Evolutionary conservation across 2,329 filamentous ascomycete species (phyloP).

Genomic region (Ceratocystis lukuohia): DNA sequence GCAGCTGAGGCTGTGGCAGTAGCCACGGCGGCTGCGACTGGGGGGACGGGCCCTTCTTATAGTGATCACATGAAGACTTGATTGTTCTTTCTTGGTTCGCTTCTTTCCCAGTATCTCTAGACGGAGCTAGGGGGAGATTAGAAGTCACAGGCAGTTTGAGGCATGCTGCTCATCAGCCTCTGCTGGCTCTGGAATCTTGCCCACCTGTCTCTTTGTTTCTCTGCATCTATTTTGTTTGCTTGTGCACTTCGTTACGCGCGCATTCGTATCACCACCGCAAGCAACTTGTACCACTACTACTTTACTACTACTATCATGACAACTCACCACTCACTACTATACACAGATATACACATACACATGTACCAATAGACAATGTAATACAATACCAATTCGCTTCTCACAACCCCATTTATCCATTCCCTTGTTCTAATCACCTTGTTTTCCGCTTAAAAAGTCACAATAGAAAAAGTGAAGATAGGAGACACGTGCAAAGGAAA

Average conservation of each 20-base stretch:
- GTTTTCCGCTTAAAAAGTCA: not conserved
- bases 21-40: not conserved
- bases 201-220: not conserved
- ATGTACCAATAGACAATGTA: not conserved
- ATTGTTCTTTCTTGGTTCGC: not conserved
- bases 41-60: not conserved
- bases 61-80: not conserved
- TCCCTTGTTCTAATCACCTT: not conserved
- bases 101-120: not conserved
- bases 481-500: not conserved
- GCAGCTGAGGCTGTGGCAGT: not conserved
- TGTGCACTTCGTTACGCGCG: not conserved
- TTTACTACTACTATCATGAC: not conserved
- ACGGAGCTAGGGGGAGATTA: too few species aligned
- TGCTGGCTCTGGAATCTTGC: too few species aligned
- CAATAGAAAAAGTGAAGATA: not conserved
- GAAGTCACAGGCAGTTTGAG: too few species aligned
- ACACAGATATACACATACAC: not conserved
- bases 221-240: slow-evolving; percentile 6
- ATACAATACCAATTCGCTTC: not conserved
- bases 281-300: not conserved
- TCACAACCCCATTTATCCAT: not conserved
- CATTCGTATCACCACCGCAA: not conserved
- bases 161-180: too few species aligned
- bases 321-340: not conserved